phyloP scores from a whole-genome alignment of 2,329 filamentous ascomycete genomes.

The Arthroderma sp. region DNA sequence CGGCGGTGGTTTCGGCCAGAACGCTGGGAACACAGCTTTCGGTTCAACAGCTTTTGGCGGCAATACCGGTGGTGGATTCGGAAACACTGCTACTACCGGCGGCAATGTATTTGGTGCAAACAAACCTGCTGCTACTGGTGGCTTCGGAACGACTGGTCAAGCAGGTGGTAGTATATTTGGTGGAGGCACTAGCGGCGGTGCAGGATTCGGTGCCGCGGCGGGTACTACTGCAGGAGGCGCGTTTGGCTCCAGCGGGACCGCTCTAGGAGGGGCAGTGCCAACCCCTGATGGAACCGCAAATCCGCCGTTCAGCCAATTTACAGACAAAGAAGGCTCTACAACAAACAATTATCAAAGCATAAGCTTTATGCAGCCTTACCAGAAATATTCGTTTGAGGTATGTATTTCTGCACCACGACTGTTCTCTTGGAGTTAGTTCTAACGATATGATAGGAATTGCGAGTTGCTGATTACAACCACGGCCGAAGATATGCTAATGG shows the following conservation, averaged over 20 bases:
- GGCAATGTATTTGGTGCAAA: constrained; percentile 7
- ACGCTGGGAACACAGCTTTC: constrained; percentile 6
- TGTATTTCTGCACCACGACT: constrained; percentile 1
- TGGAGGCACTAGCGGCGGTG: constrained; percentile 10
- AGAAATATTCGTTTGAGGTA: constrained; percentile 74
- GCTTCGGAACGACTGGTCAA: constrained; percentile 7
- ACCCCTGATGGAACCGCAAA: constrained; percentile 33
- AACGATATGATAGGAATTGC: constrained; percentile 45
- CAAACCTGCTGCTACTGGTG: constrained; percentile 6
- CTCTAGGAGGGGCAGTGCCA: constrained; percentile 27
- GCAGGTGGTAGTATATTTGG: constrained; percentile 9
- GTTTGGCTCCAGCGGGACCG: constrained; percentile 30
- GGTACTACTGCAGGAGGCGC: constrained; percentile 12
- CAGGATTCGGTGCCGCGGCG: constrained; percentile 17
- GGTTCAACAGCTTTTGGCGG: constrained; percentile 2
- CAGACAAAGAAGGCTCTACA: constrained; percentile 31
- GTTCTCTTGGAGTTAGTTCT: background rate
- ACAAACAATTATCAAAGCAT: constrained; percentile 38
- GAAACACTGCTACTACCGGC: constrained; percentile 13
- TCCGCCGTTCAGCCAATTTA: constrained; percentile 32
- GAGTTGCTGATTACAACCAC: constrained; percentile 76
- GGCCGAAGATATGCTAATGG: constrained; percentile 73
- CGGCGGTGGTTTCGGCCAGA: constrained; percentile 9
- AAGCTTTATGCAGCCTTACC: constrained; percentile 36
- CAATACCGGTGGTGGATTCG: constrained; percentile 7